phyloP scores from a whole-genome alignment of 192 early-diverging fungal species.

The Funneliformis geosporum region DNA sequence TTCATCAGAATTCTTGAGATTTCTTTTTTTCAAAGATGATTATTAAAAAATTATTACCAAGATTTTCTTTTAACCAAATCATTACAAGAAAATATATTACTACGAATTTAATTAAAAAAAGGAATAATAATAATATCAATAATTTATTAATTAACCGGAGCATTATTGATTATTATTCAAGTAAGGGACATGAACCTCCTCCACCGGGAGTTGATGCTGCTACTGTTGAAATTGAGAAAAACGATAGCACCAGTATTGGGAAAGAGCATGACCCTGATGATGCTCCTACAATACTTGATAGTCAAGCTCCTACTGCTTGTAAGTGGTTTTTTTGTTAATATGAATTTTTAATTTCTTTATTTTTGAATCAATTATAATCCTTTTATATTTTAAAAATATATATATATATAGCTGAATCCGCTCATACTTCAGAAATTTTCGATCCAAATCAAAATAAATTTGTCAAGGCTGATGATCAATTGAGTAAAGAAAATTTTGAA shows the following conservation, averaged over 20 bases:
- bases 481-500: neutral
- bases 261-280: neutral
- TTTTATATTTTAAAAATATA: neutral
- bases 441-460: constrained; percentile 5
- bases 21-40: neutral
- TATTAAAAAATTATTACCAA: too few species aligned
- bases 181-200: neutral
- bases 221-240: neutral
- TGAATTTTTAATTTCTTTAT: neutral
- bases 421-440: neutral
- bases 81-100: too few species aligned
- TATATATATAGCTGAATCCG: neutral
- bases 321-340: neutral
- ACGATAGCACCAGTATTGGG: neutral
- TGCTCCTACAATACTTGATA: neutral
- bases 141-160: too few species aligned
- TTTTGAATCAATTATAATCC: neutral
- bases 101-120: too few species aligned
- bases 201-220: neutral
- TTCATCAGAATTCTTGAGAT: neutral
- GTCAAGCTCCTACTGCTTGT: constrained; percentile 9
- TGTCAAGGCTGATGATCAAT: neutral
- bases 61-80: too few species aligned
- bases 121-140: too few species aligned
- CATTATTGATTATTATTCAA: neutral